phyloP scores from a whole-genome alignment of 306 rosid species.

The Cicer arietinum region DNA sequence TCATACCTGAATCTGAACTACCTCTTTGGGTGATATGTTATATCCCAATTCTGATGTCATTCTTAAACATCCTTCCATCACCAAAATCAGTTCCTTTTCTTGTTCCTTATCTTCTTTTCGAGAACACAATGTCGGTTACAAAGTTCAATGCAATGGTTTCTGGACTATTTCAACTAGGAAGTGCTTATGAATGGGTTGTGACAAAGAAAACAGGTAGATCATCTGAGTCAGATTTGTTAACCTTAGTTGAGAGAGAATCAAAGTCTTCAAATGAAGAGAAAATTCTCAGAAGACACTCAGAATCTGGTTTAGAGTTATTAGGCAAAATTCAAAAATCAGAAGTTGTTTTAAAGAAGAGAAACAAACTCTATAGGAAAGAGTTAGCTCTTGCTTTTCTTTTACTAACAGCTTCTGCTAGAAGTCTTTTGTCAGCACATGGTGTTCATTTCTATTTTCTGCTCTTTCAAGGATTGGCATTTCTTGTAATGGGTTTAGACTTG shows the following conservation, averaged over 20 bases:
- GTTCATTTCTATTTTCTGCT: constrained; percentile 96
- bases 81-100: constrained; percentile 95
- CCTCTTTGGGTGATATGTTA: constrained; percentile 98
- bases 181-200: constrained; percentile 98
- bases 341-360: constrained; percentile 58
- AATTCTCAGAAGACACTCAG: constrained; percentile 78
- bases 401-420: constrained; percentile 93
- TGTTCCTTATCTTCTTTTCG: constrained; percentile 91
- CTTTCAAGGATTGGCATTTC: constrained; percentile 94
- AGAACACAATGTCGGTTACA: constrained; percentile 99
- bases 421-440: constrained; percentile 90
- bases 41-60: constrained; percentile 87
- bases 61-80: constrained; percentile 92
- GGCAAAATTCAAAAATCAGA: constrained; percentile 68
- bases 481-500: constrained; percentile 86
- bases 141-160: constrained; percentile 99
- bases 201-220: constrained; percentile 97
- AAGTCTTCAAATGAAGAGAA: constrained; percentile 75
- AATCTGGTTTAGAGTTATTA: constrained; percentile 77
- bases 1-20: constrained; percentile 90
- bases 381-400: constrained; percentile 91
- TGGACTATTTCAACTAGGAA: constrained; percentile 91
- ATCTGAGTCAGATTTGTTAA: constrained; percentile 85
- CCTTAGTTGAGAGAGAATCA: constrained; percentile 83
- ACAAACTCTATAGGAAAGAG: constrained; percentile 83